phyloP scores from a whole-genome alignment of 1,139 yeast genomes.

The Taphrina wiesneri region DNA sequence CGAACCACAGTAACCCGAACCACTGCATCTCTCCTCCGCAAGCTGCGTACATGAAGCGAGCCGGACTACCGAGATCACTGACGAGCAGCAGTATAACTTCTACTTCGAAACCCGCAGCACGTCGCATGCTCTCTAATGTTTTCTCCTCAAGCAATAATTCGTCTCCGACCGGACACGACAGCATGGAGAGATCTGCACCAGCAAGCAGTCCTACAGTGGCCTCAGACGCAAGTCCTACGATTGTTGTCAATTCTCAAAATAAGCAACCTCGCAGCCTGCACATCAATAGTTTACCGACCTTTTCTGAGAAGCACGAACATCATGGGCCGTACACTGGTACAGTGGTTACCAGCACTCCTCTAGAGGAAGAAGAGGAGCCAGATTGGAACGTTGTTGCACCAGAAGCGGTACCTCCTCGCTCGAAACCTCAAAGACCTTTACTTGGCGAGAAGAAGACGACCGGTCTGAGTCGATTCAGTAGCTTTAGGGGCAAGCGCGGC shows the following conservation, averaged over 20 bases:
- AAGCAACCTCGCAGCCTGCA: neutral
- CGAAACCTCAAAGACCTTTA: constrained; percentile 4
- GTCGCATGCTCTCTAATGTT: constrained; percentile 11
- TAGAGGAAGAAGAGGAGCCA: constrained; percentile 26
- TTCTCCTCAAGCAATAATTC: neutral
- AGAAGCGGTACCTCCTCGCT: constrained; percentile 4
- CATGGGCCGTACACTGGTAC: constrained; percentile 29
- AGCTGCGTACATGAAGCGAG: constrained; percentile 16
- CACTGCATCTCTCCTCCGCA: constrained; percentile 13
- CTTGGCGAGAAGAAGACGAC: constrained; percentile 28
- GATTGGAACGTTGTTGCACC: constrained; percentile 9
- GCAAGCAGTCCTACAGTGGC: neutral
- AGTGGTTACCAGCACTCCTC: constrained; percentile 22
- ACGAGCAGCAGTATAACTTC: neutral
- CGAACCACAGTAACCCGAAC: neutral
- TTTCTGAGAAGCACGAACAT: constrained; percentile 17
- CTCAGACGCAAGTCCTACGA: neutral
- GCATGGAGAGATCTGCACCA: neutral
- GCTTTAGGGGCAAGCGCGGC: constrained; percentile 29
- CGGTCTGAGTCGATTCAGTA: constrained; percentile 22
- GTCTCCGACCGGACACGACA: neutral
- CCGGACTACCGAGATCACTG: constrained; percentile 3
- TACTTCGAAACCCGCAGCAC: constrained; percentile 1
- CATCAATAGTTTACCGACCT: neutral
- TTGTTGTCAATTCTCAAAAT: neutral